Base-by-base conservation (phyloP, 139 green algal species). In the Micractinium sp. region DNA sequence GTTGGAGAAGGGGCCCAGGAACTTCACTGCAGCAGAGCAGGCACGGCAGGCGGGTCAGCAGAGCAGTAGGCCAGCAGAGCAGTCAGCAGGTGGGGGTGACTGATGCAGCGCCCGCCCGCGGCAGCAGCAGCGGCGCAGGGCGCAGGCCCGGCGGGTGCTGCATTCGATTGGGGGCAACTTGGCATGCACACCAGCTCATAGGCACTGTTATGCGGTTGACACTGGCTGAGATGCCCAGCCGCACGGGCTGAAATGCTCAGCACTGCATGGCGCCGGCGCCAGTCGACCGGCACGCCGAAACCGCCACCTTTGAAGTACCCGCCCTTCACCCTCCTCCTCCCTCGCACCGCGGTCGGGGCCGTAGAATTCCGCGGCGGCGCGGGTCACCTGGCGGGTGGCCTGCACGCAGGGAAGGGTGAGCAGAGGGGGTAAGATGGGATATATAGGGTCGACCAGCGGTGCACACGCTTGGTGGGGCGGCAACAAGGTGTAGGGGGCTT, bases 1-100 rank as follows among this genome's bases (percentile, higher is more conserved):
- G 27, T 92, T 92, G 90, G 94, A 94, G 93, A 97, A 96, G 89
- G 93, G 93, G 82, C 96, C 96, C 71, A 98, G 94, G 93, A 93
- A 98, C 90, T 96, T 95, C 71, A 66, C 89, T 60, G 95, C 92
- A 53, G 29, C 36, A 36, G 12, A 31, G 66, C 16, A 66, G 22
- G 82, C 33, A 3, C 33, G 80, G 47, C 22, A 41, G 29, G 53
- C 14, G 2, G 4, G 31, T 16, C 80, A 60, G 79, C 41, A 39
- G 22, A 66, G 53, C n/a, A n/a, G n/a, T n/a, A 73, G 29, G 12
- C 9, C 20, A 85, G 20, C 53, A 73, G 53, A 16, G 25, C 20
- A 27, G 41, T 19, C 14, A 41, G 13, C 2, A 27, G 0, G 16
- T 18, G 76, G 14, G 35, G 20, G 2, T n/a, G 19, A 29, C 76